These are phyloP conservation scores for Cercophora scortea DNA, from an alignment of 495 filamentous ascomycete species.

Conservation along the genomic window DNA sequence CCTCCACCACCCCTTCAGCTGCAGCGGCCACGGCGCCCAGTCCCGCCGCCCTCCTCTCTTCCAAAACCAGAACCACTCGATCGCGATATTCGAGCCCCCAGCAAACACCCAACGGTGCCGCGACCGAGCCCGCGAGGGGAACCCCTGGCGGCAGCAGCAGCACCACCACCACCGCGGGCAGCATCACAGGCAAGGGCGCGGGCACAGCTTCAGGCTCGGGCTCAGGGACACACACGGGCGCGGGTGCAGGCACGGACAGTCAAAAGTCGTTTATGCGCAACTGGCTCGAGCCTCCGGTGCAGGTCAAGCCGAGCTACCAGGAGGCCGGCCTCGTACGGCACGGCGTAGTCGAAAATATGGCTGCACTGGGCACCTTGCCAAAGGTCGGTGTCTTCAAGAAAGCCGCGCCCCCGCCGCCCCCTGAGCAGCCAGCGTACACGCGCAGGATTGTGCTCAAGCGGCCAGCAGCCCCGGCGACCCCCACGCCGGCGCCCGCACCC, in stretches of 20 bases:
- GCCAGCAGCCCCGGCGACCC: slow-evolving; percentile 8
- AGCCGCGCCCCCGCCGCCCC: slow-evolving; percentile 12
- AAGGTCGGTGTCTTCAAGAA: slow-evolving; percentile 40
- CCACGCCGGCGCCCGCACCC: slow-evolving; percentile 1
- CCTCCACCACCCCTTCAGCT: not conserved
- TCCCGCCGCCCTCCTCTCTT: slow-evolving; percentile 22
- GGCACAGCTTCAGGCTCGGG: not conserved
- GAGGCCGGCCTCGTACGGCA: slow-evolving; percentile 56
- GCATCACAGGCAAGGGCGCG: not conserved
- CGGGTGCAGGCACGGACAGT: slow-evolving; percentile 15
- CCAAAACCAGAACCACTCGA: slow-evolving; percentile 33
- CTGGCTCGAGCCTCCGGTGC: slow-evolving; percentile 67
- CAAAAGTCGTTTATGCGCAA: slow-evolving; percentile 37
- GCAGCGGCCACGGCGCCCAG: not conserved
- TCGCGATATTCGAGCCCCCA: slow-evolving; percentile 52
- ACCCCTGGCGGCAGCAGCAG: slow-evolving; percentile 13
- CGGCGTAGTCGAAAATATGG: slow-evolving; percentile 64
- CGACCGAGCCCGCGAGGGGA: slow-evolving; percentile 17
- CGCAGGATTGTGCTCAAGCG: slow-evolving; percentile 36
- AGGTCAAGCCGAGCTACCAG: slow-evolving; percentile 61
- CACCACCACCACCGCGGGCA: not conserved
- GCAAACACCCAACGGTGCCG: slow-evolving; percentile 18
- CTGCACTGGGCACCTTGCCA: slow-evolving; percentile 56
- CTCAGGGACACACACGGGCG: not conserved
- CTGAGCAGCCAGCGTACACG: slow-evolving; percentile 12